Base-by-base conservation (phyloP, 2,329 filamentous ascomycete species). In the Coniella vitis region DNA sequence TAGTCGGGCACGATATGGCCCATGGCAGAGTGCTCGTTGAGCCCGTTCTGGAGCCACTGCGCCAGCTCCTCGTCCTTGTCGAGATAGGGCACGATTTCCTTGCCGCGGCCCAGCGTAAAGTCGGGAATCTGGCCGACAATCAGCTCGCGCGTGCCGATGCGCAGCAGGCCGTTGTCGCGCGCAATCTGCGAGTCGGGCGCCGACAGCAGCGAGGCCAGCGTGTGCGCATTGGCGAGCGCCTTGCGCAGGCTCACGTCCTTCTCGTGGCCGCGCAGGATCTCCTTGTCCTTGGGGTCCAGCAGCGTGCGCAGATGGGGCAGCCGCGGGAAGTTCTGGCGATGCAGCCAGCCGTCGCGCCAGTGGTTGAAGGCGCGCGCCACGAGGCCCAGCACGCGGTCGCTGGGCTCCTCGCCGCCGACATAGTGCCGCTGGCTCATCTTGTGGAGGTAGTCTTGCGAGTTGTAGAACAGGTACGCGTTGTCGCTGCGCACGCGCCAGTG, bases 391-490 rank as follows among this genome's bases (percentile, higher is more conserved):
- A 49, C 20, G 17, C 47, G 40, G 13, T 22, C 39, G 5, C 31
- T 45, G 3, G 47, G 47, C 10, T 40, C 29, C 13, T 49, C 47
- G 17, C 47, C 47, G 13, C 47, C 47, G 13, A 45, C 5, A 16
- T 49, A 49, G 13, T 9, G 16, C 4, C n/a, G 14, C 34, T 49
- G 22, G 34, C 22, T 41, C 47, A 49, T 49, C 20, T 45, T 16
- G 16, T 49, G 47, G 4, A 49, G 29, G n/a, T 49, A 49, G 19
- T 45, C 40, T 19, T 45, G 39, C 5, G 47, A 45, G 16, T 49
- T 49, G 47, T 49, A 49, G 47, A 49, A 49, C 9, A 49, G 7
- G 9, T 38, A 49, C 10, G 29, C 31, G n/a, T 49, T 49, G 17
- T 32, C 7, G 19, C 36, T 49, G 3, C 31, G 19, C 20, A 45